A percentile compares a stretch with the other conserved stretches of the same genome.
phyloP scores from a whole-genome alignment of 257 asterid species.

The Oldenlandia corymbosa region DNA sequence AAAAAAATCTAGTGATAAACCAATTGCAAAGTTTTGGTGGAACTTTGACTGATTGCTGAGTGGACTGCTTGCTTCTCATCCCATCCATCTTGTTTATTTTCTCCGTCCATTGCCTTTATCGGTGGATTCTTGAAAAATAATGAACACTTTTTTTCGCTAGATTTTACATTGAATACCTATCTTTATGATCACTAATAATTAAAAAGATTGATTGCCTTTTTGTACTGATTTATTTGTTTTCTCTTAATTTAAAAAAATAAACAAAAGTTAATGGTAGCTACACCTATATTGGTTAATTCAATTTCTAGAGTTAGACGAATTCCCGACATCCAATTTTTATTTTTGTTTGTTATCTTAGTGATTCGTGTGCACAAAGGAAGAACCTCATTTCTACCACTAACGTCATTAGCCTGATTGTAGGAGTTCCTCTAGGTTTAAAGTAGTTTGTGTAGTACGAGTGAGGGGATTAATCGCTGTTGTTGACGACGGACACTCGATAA shows the following conservation, averaged over 20 bases:
- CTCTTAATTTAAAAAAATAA: not conserved
- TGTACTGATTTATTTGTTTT: not conserved
- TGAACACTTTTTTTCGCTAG: too few relatives aligned
- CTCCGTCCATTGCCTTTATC: not conserved
- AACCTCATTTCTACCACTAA: not conserved
- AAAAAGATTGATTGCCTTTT: not conserved
- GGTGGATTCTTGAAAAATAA: conserved; percentile 7
- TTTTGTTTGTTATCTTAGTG: too few relatives aligned
- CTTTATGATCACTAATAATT: too few relatives aligned
- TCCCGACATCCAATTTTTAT: not conserved
- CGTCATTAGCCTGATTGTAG: not conserved
- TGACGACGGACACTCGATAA: too few relatives aligned
- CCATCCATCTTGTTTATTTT: not conserved
- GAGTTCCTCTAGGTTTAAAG: too few relatives aligned
- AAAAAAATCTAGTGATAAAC: not conserved
- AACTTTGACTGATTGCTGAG: conserved; percentile 7
- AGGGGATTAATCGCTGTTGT: too few relatives aligned
- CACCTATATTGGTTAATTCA: too few relatives aligned
- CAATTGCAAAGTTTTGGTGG: conserved; percentile 1
- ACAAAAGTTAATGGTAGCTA: not conserved
- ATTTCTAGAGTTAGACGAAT: not conserved
- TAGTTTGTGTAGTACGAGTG: too few relatives aligned
- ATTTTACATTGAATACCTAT: too few relatives aligned
- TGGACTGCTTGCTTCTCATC: not conserved
- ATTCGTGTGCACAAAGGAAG: too few relatives aligned